Evolutionary conservation across 139 green algal genomes (phyloP).

Genomic region (Bryopsis sp.): DNA sequence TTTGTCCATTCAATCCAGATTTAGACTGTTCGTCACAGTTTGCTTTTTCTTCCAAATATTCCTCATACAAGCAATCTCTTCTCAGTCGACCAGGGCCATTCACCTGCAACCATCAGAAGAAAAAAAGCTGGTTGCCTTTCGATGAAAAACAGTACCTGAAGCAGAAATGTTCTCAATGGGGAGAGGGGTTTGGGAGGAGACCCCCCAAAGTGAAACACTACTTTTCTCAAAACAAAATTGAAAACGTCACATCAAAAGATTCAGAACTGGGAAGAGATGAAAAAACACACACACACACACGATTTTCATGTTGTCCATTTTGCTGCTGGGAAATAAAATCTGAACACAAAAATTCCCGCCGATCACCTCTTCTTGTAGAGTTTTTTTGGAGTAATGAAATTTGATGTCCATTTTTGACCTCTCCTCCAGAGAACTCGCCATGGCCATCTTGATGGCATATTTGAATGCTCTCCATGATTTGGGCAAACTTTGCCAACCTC

Average conservation of each 20-base stretch:
- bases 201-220: too few species aligned
- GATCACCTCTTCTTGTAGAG: not conserved
- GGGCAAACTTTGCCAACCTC: not conserved
- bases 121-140: too few species aligned
- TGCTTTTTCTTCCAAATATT: conserved; percentile 20
- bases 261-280: too few species aligned
- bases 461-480: not conserved
- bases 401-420: not conserved
- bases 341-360: too few species aligned
- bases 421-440: not conserved
- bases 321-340: too few species aligned
- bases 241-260: too few species aligned
- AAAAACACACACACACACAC: not conserved
- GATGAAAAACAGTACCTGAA: too few species aligned
- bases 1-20: conserved; percentile 33
- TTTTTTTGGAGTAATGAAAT: conserved; percentile 9
- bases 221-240: too few species aligned
- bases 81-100: not conserved
- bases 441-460: not conserved
- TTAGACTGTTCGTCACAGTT: conserved; percentile 9
- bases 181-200: too few species aligned
- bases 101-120: conserved; percentile 3
- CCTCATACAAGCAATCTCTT: conserved; percentile 12
- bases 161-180: too few species aligned
- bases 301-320: not conserved